These are phyloP conservation scores for Xylariaceae sp. DNA, from an alignment of 2,329 filamentous ascomycete species.

Conservation along the genomic window DNA sequence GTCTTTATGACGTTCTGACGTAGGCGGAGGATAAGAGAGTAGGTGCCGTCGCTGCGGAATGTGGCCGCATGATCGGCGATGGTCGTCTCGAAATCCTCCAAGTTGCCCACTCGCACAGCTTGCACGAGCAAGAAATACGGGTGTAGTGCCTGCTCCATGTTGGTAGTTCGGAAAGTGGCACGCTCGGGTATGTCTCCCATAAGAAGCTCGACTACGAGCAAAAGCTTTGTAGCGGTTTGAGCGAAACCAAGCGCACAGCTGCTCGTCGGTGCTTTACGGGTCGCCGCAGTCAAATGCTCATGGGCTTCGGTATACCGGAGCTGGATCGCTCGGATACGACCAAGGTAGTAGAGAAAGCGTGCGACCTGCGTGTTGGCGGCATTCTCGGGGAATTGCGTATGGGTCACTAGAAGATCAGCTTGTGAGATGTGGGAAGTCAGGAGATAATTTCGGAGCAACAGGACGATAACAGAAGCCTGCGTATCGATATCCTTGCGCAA, in stretches of 20 bases:
- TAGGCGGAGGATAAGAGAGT: constrained; percentile 88
- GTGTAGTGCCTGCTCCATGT: constrained; percentile 79
- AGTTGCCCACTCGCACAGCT: constrained; percentile 91
- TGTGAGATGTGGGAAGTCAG: constrained; percentile 94
- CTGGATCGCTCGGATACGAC: constrained; percentile 93
- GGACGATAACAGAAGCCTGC: constrained; percentile 92
- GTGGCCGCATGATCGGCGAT: constrained; percentile 76
- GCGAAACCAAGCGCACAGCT: constrained; percentile 89
- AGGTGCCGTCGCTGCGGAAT: constrained; percentile 91
- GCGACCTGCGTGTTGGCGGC: constrained; percentile 98
- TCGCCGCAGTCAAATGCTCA: constrained; percentile 87
- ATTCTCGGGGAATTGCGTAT: constrained; percentile 90
- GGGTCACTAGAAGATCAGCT: constrained; percentile 90
- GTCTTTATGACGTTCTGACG: constrained; percentile 99
- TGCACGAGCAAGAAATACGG: constrained; percentile 94
- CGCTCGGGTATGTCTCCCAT: constrained; percentile 99
- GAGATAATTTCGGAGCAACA: constrained; percentile 93
- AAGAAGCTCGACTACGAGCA: constrained; percentile 90
- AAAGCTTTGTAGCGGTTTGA: constrained; percentile 92
- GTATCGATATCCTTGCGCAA: constrained; percentile 94
- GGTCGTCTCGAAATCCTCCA: constrained; percentile 86
- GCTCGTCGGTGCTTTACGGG: constrained; percentile 89
- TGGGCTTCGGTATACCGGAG: constrained; percentile 96
- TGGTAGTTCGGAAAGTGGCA: constrained; percentile 84
- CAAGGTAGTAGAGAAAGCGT: constrained; percentile 94